Evolutionary conservation across 306 rosid species (phyloP).

Genomic region (Citrullus amarus): DNA sequence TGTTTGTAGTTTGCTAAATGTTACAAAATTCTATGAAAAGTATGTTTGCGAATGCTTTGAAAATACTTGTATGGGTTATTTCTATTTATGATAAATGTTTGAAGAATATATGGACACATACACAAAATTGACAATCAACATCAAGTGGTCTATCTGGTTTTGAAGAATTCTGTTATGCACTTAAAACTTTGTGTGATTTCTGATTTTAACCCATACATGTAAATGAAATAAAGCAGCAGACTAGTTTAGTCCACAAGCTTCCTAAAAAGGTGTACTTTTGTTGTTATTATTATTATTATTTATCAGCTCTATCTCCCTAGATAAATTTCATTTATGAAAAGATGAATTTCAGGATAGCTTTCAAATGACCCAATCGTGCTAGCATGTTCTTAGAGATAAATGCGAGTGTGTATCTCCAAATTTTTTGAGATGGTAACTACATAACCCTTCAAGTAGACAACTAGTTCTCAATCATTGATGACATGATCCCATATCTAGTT

Average conservation of each 20-base stretch:
- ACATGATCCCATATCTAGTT: too few species aligned
- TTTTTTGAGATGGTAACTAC: too few species aligned
- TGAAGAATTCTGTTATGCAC: background rate
- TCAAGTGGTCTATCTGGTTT: background rate
- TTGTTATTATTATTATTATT: background rate
- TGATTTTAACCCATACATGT: constrained; percentile 36
- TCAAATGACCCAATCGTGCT: background rate
- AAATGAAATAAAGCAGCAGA: constrained; percentile 46
- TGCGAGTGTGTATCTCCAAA: background rate
- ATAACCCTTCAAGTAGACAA: too few species aligned
- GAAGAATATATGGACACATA: too few species aligned
- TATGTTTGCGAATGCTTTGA: too few species aligned
- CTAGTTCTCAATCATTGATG: too few species aligned
- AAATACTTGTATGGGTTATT: too few species aligned
- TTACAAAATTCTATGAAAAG: too few species aligned
- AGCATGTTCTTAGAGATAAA: background rate
- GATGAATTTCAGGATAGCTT: background rate
- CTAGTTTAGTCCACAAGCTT: constrained; percentile 58
- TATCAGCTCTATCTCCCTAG: background rate
- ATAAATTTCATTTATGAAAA: background rate
- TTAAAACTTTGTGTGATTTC: constrained; percentile 4
- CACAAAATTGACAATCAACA: too few species aligned
- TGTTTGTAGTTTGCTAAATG: too few species aligned
- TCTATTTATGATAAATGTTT: too few species aligned
- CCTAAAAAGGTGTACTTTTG: constrained; percentile 51